Conservation (phyloP, 805 yeast genomes). For the Pichia insulana region DNA sequence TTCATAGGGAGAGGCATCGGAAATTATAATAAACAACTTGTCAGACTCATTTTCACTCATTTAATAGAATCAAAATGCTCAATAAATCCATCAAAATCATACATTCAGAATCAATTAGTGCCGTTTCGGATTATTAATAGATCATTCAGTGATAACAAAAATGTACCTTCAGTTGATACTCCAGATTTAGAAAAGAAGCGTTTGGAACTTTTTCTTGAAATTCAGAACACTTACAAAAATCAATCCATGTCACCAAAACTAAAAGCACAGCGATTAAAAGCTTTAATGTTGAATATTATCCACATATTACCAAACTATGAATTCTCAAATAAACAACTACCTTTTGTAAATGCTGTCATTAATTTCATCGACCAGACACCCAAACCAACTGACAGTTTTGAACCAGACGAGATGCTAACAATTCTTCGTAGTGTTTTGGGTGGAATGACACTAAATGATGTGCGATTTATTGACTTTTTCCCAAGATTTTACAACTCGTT, state of each 20-base stretch:
- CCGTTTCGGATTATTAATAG: not conserved
- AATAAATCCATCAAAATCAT: too few species aligned
- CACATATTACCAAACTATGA: constrained; percentile 16
- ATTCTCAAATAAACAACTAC: constrained; percentile 19
- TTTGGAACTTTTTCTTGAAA: constrained; percentile 14
- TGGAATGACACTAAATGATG: constrained; percentile 24
- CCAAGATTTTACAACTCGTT: constrained; percentile 27
- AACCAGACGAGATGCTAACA: constrained; percentile 16
- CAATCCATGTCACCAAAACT: constrained; percentile 21
- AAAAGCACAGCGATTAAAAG: constrained; percentile 20
- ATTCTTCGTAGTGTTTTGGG: constrained; percentile 19
- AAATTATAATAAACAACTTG: not conserved
- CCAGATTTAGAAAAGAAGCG: constrained; percentile 13
- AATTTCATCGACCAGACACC: constrained; percentile 24
- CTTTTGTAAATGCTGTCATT: constrained; percentile 23
- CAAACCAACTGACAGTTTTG: constrained; percentile 19
- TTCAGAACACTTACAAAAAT: constrained; percentile 19
- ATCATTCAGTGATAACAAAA: not conserved
- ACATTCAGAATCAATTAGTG: not conserved
- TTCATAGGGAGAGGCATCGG: not conserved
- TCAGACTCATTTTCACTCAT: not conserved
- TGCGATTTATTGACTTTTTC: constrained; percentile 23
- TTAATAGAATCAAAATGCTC: not conserved
- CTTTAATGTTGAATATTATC: constrained; percentile 15
- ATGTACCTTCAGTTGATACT: constrained; percentile 6